Conservation (phyloP, 2,329 filamentous ascomycete genomes). For the Fusarium ambrosium region DNA sequence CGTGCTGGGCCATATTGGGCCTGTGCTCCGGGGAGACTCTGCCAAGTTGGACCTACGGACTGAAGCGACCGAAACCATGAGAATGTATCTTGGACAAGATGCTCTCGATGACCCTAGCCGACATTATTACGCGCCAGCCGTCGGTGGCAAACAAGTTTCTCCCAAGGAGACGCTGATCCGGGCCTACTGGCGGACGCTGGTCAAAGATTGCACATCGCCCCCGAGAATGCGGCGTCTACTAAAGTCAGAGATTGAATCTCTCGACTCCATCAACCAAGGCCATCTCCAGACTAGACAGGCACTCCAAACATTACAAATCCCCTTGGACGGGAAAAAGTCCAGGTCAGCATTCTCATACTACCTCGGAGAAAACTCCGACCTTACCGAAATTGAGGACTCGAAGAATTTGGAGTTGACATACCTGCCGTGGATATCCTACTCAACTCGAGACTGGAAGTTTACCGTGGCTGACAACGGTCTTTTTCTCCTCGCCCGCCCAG, state of each 20-base stretch:
- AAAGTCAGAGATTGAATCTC: neutral
- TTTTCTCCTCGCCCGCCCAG: slow-evolving; percentile 2
- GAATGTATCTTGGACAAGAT: neutral
- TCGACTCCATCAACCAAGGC: neutral
- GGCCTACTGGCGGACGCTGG: slow-evolving; percentile 25
- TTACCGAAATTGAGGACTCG: neutral
- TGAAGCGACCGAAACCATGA: neutral
- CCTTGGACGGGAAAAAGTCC: neutral
- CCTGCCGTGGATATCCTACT: neutral
- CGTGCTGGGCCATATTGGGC: neutral
- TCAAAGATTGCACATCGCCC: slow-evolving; percentile 12
- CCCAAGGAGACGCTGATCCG: neutral
- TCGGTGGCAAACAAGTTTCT: neutral
- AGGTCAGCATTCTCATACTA: neutral
- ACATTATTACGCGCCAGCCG: neutral
- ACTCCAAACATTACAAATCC: neutral
- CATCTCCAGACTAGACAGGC: neutral
- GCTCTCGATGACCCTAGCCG: neutral
- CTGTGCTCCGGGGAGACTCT: neutral
- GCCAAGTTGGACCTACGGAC: accelerated
- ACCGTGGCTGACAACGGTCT: slow-evolving; percentile 5
- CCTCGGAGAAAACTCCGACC: neutral
- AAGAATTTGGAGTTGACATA: neutral
- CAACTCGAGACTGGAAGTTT: neutral
- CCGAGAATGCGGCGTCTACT: slow-evolving; percentile 20